A percentile compares a stretch with the other conserved stretches of the same genome.
Conservation (phyloP, 169 alveolate genomes). For the Perkinsus olseni region DNA sequence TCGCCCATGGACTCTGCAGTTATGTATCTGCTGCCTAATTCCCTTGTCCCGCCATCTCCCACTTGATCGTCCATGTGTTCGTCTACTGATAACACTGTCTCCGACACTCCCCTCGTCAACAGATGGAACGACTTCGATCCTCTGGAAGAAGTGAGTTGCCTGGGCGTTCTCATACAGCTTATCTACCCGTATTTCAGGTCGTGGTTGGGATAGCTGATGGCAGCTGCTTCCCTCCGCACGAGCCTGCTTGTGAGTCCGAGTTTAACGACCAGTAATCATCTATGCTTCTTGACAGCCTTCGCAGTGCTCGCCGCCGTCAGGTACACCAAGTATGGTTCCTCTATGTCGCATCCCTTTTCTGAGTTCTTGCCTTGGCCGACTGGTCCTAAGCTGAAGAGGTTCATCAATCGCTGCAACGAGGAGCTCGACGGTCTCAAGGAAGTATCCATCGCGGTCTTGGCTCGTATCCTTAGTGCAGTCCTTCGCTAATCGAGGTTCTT, state of each 20-base stretch:
- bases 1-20: too few relatives aligned
- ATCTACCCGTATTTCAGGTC: background rate
- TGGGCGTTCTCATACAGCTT: background rate
- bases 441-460: background rate
- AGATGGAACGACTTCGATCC: slow-evolving; percentile 16
- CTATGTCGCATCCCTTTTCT: slow-evolving; percentile 8
- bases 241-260: slow-evolving; percentile 13
- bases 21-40: background rate
- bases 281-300: background rate
- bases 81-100: background rate
- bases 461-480: background rate
- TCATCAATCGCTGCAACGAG: slow-evolving; percentile 6
- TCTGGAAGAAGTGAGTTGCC: slow-evolving; percentile 1
- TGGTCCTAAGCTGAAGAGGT: slow-evolving; percentile 5
- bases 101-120: background rate
- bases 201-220: slow-evolving; percentile 9
- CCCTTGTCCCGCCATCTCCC: background rate
- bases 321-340: slow-evolving; percentile 11
- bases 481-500: background rate
- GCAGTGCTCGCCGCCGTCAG: background rate
- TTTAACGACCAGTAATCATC: slow-evolving; percentile 13
- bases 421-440: slow-evolving; percentile 14
- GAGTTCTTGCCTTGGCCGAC: slow-evolving; percentile 18
- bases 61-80: background rate
- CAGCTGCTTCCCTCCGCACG: slow-evolving; percentile 11